Evolutionary conservation across 371 early-diverging fungal species (phyloP), one percentile per base, ranked within the genome.

Genomic region (Blastocladiella emersonii): DNA sequence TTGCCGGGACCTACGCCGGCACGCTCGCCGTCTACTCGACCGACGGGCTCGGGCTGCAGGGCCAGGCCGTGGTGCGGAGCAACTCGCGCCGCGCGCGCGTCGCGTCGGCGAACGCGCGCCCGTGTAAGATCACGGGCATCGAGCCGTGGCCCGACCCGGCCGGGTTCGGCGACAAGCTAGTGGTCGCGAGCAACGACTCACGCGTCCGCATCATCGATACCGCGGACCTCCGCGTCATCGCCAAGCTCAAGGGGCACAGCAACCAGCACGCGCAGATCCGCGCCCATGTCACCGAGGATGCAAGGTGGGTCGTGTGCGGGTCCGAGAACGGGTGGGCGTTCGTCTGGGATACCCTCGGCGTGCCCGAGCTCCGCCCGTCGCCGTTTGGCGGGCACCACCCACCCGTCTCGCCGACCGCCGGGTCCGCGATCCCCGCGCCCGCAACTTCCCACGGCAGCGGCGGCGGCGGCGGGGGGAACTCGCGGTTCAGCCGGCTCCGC

Each of bases 121-220:
- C 45, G 19, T 4, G 45, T 63, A 70, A 76, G 64, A 71, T 76
- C 57, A 73, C 73, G n/a, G 71, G 69, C 6, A 72, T 71, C 53
- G 66, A 65, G 27, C 41, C 67, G n/a, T 48, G 70, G 39, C 67
- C 67, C 13, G 53, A 30, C 37, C 61, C 36, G 23, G 61, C 25
- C 65, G 70, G 35, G 63, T 55, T 5, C 12, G 44, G 4, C 61
- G 76, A 79, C 6, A 49, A 63, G 51, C 57, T 79, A 13, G 61
- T 81, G 1, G 71, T 81, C 2, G 73, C 79, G 3, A 63, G 73
- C 3, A 72, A 67, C 34, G 82, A 81, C 61, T 76, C 77, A 0
- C 63, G 69, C 19, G 57, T 81, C 0, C 65, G 82, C n/a, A 48
- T 79, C 55, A 73, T 67, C 64, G 73, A 79, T 49, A 34, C 74